A percentile compares a stretch with the other conserved stretches of the same genome.
phyloP scores from a whole-genome alignment of 2,329 filamentous ascomycete species.

The Trichoderma asperellum region DNA sequence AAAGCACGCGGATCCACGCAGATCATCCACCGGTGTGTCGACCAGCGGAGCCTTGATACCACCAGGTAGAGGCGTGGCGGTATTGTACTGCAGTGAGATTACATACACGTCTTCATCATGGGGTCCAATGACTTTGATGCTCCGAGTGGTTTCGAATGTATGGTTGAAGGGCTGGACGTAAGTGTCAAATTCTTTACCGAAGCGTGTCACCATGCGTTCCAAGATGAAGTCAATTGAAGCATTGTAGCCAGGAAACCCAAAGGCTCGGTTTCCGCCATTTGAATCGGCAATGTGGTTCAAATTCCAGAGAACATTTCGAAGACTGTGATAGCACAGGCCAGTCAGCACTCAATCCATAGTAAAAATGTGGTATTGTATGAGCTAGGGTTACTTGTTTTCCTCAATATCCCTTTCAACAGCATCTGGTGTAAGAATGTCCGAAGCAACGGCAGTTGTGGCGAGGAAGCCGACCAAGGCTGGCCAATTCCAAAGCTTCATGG shows the following conservation, averaged over 20 bases:
- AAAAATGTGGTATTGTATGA: background rate
- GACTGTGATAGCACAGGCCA: conserved; percentile 39
- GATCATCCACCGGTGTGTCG: conserved; percentile 44
- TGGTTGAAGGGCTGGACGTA: conserved; percentile 53
- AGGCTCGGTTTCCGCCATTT: conserved; percentile 64
- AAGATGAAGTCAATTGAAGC: conserved; percentile 62
- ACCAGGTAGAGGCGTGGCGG: conserved; percentile 46
- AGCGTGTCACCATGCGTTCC: conserved; percentile 47
- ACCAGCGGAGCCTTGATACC: conserved; percentile 43
- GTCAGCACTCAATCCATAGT: background rate
- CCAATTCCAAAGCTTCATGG: conserved; percentile 32
- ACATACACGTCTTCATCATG: conserved; percentile 50
- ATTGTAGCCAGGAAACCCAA: conserved; percentile 61
- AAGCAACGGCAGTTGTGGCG: conserved; percentile 34
- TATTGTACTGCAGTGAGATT: conserved; percentile 52
- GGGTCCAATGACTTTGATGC: conserved; percentile 51
- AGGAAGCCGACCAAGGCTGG: conserved; percentile 29
- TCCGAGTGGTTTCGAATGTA: conserved; percentile 48
- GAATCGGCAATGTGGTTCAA: conserved; percentile 58
- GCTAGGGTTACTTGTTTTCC: background rate
- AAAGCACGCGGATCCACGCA: conserved; percentile 45
- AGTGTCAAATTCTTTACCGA: conserved; percentile 49
- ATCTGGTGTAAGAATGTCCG: conserved; percentile 44
- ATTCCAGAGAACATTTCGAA: conserved; percentile 58
- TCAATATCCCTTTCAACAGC: conserved; percentile 47